Evolutionary conservation across 495 filamentous ascomycete species (phyloP).

Genomic region (Xylaria bambusicola): DNA sequence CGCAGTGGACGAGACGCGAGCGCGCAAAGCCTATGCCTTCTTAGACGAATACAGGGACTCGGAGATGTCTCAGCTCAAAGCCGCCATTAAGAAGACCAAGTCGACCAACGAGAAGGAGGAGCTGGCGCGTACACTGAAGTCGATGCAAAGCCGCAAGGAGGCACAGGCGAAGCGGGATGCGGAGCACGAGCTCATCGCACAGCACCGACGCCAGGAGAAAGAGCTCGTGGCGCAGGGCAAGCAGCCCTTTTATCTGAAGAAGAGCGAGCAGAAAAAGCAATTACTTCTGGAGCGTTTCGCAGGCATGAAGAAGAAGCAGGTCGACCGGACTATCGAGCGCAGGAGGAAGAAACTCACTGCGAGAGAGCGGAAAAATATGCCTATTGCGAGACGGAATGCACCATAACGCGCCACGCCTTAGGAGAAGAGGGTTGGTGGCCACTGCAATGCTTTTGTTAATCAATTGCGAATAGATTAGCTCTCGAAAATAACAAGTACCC

Average conservation of each 20-base stretch:
- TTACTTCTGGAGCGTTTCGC: constrained; percentile 75
- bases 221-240: constrained; percentile 83
- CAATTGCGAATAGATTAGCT: too few relatives aligned
- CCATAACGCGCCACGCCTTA: too few relatives aligned
- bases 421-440: too few relatives aligned
- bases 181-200: constrained; percentile 62
- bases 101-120: constrained; percentile 60
- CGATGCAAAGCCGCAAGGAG: constrained; percentile 69
- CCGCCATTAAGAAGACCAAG: constrained; percentile 64
- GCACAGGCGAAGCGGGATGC: constrained; percentile 66
- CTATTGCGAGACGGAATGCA: constrained; percentile 58
- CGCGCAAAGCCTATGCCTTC: constrained; percentile 76
- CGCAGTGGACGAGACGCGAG: constrained; percentile 49
- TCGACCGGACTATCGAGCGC: constrained; percentile 77
- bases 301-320: constrained; percentile 77
- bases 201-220: constrained; percentile 81
- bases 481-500: too few relatives aligned
- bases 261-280: constrained; percentile 83
- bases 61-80: constrained; percentile 74
- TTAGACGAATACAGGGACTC: constrained; percentile 77
- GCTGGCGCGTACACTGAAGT: constrained; percentile 65
- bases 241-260: constrained; percentile 85
- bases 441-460: too few relatives aligned
- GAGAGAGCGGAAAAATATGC: constrained; percentile 81
- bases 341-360: constrained; percentile 79